Base-by-base conservation (phyloP, 2,329 filamentous ascomycete species). In the Aspergillus sp. region DNA sequence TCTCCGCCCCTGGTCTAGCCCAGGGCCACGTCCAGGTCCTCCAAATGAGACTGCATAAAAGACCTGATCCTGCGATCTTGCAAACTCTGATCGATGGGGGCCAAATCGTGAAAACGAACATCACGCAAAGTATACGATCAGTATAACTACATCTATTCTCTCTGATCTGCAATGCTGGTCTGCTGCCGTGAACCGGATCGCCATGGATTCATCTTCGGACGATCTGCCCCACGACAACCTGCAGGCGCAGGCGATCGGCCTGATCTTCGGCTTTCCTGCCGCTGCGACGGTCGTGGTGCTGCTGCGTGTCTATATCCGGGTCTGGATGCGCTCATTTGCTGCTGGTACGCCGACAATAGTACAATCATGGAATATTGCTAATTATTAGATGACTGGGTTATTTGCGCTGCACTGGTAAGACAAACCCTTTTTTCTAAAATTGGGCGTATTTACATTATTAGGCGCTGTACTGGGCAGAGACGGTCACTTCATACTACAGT, bases 381-480 rank as follows among this genome's bases (percentile, higher is more conserved):
- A 57, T 11, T 11, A 11, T 11, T 22, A 45, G 56, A 60, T 20
- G 54, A 59, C 56, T 64, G 54, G 61, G 33, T 55, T 22, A 64
- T 61, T 13, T 56, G 46, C 39, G 17, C 48, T 39, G 51, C 57
- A 11, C 33, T 20, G 41, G 57, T 59, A 37, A 17, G n/a, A n/a
- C n/a, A n/a, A n/a, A n/a, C n/a, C n/a, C n/a, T n/a, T n/a, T n/a
- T n/a, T n/a, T n/a, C n/a, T n/a, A n/a, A n/a, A n/a, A n/a, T n/a
- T n/a, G n/a, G n/a, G n/a, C n/a, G n/a, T n/a, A n/a, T n/a, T 5
- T 20, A 64, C 57, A 58, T 54, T 42, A n/a, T 11, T 30, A 30
- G 27, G 27, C 27, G 27, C 39, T 64, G 15, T 64, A 64, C 11
- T 64, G 60, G 61, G 60, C 56, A 17, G 61, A 64, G 51, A 64